Base-by-base conservation (phyloP, 805 yeast species). In the Hanseniaspora lachancei region DNA sequence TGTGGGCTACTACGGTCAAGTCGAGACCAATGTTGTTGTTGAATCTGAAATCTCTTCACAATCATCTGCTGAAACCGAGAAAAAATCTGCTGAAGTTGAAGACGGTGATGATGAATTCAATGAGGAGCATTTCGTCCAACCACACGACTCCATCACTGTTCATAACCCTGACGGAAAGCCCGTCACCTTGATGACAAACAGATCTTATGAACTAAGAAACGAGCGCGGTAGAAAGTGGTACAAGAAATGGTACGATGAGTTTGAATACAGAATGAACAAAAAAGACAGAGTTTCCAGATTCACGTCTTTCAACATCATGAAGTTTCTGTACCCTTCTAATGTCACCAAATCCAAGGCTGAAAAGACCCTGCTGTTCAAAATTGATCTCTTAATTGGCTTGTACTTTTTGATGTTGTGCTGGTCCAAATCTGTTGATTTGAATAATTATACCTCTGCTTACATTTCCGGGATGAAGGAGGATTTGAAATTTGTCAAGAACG, bases 401-500 rank as follows among this genome's bases (percentile, higher is more conserved):
- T 80, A 80, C 60, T 73, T 82, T 12, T 75, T 80, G 62, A 66
- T 80, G 61, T 76, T 79, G 15, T 81, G 82, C 66, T 84, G 85
- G 84, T 78, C 82, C 55, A 82, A 82, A 64, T 78, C 79, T 55
- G 68, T 84, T 49, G 88, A 84, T 62, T 75, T 74, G 56, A 71
- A 77, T 47, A 84, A 82, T 65, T 69, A 79, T 56, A 76, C 78
- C 46, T 80, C 80, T 63, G 89, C 89, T 1, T 84, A 82, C 61
- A 80, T 80, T 39, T 75, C 82, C 29, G 81, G 84, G 21, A 74
- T 84, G 79, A 70, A 75, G 59, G 80, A 77, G 61, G 81, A 74
- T 53, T 69, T 83, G 39, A 70, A 74, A 2, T 76, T 85, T 76
- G 63, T 72, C 55, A 84, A 84, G 15, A 81, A 82, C 61, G 86